These are phyloP conservation scores for Auriscalpium microsporum DNA, from an alignment of 768 basidiomycete species.

Conservation along the genomic window DNA sequence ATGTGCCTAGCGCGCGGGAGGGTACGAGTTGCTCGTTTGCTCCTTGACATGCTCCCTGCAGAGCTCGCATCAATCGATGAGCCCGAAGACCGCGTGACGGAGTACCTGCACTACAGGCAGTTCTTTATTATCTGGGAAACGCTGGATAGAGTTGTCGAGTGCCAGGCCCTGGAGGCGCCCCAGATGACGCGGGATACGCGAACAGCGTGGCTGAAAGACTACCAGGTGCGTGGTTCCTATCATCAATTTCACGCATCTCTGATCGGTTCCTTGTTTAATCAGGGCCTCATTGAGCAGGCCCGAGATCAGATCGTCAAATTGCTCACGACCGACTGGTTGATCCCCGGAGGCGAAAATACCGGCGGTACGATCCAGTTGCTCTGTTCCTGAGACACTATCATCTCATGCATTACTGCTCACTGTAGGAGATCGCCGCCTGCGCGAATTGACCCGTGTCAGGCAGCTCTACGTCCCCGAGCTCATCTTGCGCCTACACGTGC, in stretches of 20 bases:
- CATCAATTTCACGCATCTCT: background rate
- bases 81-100: conserved; percentile 63
- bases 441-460: conserved; percentile 73
- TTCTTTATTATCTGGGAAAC: conserved; percentile 73
- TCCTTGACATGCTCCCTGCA: conserved; percentile 52
- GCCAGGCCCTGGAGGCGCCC: conserved; percentile 46
- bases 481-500: conserved; percentile 73
- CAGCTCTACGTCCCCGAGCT: conserved; percentile 88
- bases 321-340: conserved; percentile 72
- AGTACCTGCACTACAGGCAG: conserved; percentile 72
- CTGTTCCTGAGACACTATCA: background rate
- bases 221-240: conserved; percentile 35
- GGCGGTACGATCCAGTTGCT: background rate
- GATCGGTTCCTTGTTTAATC: background rate
- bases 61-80: conserved; percentile 56
- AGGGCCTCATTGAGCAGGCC: conserved; percentile 57
- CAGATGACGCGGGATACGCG: conserved; percentile 53
- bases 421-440: conserved; percentile 43
- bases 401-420: conserved; percentile 1
- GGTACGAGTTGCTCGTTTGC: conserved; percentile 52
- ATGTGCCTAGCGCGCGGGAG: conserved; percentile 54
- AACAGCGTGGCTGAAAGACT: conserved; percentile 54
- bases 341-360: conserved; percentile 37
- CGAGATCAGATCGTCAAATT: conserved; percentile 60
- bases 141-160: conserved; percentile 52